Evolutionary conservation across 257 asterid species (phyloP).

Genomic region (Solanum piurae): DNA sequence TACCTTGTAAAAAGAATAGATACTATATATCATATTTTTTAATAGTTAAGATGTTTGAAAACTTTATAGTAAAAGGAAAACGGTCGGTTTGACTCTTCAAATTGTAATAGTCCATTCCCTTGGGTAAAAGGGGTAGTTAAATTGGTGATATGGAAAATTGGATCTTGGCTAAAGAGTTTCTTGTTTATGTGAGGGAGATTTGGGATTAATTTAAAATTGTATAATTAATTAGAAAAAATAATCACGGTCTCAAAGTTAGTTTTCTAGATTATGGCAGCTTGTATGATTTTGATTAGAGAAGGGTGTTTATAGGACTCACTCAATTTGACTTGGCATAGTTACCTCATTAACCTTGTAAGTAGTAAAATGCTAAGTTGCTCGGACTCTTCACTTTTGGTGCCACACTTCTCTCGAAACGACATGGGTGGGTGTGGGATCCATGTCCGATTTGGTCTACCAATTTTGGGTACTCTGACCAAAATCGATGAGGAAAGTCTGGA

Average conservation of each 20-base stretch:
- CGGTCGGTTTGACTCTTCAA: not conserved
- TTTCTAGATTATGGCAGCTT: not conserved
- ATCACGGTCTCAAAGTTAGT: not conserved
- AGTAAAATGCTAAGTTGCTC: not conserved
- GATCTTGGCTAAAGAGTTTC: not conserved
- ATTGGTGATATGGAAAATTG: not conserved
- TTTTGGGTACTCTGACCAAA: not conserved
- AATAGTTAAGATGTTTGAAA: not conserved
- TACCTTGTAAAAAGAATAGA: not conserved
- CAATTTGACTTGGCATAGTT: not conserved
- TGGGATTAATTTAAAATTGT: not conserved
- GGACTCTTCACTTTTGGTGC: not conserved
- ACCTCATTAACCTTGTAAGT: not conserved
- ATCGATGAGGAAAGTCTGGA: not conserved
- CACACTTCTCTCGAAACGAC: not conserved
- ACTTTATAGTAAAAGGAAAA: not conserved
- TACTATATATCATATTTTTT: not conserved
- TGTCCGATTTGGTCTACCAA: not conserved
- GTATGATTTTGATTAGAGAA: not conserved
- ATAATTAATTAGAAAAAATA: not conserved
- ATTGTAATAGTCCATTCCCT: not conserved
- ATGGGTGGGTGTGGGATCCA: not conserved
- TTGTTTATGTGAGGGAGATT: not conserved
- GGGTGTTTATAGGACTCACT: not conserved
- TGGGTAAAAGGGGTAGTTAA: not conserved